A percentile compares a stretch with the other conserved stretches of the same genome.
These are phyloP conservation scores for Stromatinia cepivora DNA, from an alignment of 2,329 filamentous ascomycete species.

Conservation along the genomic window DNA sequence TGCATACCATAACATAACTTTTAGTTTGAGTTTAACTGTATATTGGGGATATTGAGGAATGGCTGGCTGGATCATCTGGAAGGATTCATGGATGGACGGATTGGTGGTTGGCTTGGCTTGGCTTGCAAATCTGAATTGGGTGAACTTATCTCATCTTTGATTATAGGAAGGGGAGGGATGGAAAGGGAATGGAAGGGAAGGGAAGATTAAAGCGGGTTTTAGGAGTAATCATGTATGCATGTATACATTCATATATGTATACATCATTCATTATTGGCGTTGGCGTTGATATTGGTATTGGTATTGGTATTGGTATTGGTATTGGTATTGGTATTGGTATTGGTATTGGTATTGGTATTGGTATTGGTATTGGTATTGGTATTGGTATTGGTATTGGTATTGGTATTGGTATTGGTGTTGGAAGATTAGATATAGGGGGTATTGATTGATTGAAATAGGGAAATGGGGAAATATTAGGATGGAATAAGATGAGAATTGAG, in stretches of 20 bases:
- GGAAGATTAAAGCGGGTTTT: neutral
- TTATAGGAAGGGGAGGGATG: too few relatives aligned
- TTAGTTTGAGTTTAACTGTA: neutral
- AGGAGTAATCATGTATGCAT: slow-evolving; percentile 1
- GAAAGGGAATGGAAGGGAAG: too few relatives aligned
- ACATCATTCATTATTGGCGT: neutral
- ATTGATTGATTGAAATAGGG: too few relatives aligned
- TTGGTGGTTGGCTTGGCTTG: slow-evolving; percentile 3
- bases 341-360: too few relatives aligned
- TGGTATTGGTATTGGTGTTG: too few relatives aligned
- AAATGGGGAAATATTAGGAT: neutral
- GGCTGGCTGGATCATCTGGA: neutral
- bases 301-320: too few relatives aligned
- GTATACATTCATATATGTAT: neutral
- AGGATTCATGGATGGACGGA: neutral
- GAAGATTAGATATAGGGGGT: neutral
- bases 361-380: too few relatives aligned
- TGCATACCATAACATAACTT: neutral
- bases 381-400: neutral
- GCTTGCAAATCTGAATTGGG: neutral
- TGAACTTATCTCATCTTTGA: neutral
- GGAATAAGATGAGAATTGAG: neutral
- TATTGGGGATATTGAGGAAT: slow-evolving; percentile 1
- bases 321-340: too few relatives aligned
- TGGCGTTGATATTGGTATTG: too few relatives aligned